Evolutionary conservation across 805 yeast genomes (phyloP).

Genomic region (Saturnispora galanensis): DNA sequence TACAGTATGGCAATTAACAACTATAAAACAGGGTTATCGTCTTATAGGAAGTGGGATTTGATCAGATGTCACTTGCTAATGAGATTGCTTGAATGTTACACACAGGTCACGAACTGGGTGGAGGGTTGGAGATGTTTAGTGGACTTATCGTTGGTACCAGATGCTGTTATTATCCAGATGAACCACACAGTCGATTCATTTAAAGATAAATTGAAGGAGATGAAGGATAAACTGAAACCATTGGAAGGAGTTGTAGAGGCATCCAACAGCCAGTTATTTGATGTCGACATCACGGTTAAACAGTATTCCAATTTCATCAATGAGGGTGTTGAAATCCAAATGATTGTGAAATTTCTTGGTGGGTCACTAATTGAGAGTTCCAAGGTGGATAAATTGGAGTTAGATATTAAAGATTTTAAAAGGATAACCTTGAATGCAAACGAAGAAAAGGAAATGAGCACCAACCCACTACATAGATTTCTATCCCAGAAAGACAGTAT

Average conservation of each 20-base stretch:
- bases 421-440: neutral
- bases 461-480: too few relatives aligned
- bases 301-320: constrained; percentile 6
- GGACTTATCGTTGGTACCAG: constrained; percentile 20
- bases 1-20: constrained; percentile 34
- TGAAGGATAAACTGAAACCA: neutral
- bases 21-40: constrained; percentile 30
- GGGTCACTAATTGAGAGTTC: constrained; percentile 16
- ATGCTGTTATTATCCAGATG: neutral
- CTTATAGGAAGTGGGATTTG: constrained; percentile 31
- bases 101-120: constrained; percentile 22
- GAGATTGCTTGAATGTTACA: constrained; percentile 32
- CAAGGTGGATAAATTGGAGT: constrained; percentile 13
- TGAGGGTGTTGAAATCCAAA: constrained; percentile 22
- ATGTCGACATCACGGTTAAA: constrained; percentile 4
- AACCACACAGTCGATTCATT: neutral
- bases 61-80: constrained; percentile 27
- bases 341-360: constrained; percentile 22
- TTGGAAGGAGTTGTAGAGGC: constrained; percentile 2
- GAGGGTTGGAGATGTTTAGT: constrained; percentile 27
- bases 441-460: neutral
- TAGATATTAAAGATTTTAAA: constrained; percentile 16
- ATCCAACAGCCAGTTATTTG: constrained; percentile 1
- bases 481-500: too few relatives aligned
- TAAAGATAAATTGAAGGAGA: too few relatives aligned